Percentiles rank a stretch among this genome's conserved stretches.
phyloP scores from a whole-genome alignment of 345 rosid genomes.

The Carallia brachiata region DNA sequence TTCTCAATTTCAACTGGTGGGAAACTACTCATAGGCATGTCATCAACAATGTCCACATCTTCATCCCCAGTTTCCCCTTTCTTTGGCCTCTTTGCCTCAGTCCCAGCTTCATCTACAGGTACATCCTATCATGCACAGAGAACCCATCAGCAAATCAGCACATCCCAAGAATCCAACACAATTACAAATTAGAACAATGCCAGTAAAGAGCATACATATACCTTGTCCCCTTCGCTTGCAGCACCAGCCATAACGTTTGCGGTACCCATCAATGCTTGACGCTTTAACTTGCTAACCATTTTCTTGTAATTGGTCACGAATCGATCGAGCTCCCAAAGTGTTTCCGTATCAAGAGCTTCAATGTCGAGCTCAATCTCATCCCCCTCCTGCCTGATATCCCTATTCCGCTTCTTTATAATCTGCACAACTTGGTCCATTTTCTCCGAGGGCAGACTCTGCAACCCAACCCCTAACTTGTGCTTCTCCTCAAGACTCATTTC shows the following conservation, averaged over 20 bases:
- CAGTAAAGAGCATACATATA: slow-evolving; percentile 7
- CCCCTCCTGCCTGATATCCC: slow-evolving; percentile 67
- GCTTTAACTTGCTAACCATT: slow-evolving; percentile 71
- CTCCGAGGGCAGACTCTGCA: slow-evolving; percentile 80
- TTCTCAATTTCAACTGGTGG: slow-evolving; percentile 88
- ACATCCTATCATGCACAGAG: slow-evolving; percentile 24
- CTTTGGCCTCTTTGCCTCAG: slow-evolving; percentile 53
- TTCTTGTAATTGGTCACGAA: slow-evolving; percentile 77
- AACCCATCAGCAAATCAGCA: not conserved
- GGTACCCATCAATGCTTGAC: slow-evolving; percentile 53
- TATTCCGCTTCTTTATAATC: slow-evolving; percentile 72
- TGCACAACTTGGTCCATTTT: slow-evolving; percentile 78
- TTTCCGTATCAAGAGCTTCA: slow-evolving; percentile 72
- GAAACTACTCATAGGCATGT: slow-evolving; percentile 66
- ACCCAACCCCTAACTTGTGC: slow-evolving; percentile 59
- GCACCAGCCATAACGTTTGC: slow-evolving; percentile 21
- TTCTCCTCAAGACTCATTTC: slow-evolving; percentile 72
- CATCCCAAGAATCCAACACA: not conserved
- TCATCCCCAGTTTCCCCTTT: slow-evolving; percentile 80
- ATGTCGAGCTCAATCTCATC: slow-evolving; percentile 85
- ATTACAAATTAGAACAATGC: not conserved
- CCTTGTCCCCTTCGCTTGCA: slow-evolving; percentile 34
- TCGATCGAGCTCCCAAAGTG: slow-evolving; percentile 81
- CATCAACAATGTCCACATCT: slow-evolving; percentile 91
- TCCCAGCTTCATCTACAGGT: slow-evolving; percentile 28